Evolutionary conservation across 805 yeast genomes (phyloP), one percentile per base, ranked within the genome.

Genomic region (Candida dendrica): DNA sequence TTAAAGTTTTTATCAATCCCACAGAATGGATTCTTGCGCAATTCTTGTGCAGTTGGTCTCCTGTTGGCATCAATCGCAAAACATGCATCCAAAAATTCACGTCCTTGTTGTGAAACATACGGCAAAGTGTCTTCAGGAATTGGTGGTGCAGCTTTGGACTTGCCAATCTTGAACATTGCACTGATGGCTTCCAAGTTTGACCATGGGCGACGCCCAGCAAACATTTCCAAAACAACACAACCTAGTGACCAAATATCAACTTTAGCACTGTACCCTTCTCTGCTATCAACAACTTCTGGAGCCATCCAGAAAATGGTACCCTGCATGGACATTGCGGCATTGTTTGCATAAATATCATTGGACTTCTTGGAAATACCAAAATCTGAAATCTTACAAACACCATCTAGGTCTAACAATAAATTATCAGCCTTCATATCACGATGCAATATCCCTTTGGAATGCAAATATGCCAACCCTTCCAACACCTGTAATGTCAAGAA

Each of bases 231-330:
- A 3, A 93, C 84, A 62, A 96, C 91, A 62, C 98, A 93, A 3
- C 98, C 98, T 34, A 91, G 68, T 0, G 98, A 88, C 98, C 98
- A 93, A 29, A 93, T 85, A 64, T 93, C 98, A 37, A 64, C 65
- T n/a, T n/a, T n/a, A 5, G 72, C 63, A 29, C 71, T 72, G 40
- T 66, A 61, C 32, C 57, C 58, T 2, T 64, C 61, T 33, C 61
- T 61, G 34, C 48, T 51, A 11, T 77, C 64, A 44, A 93, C 87
- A 0, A 87, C 85, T 56, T 93, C 98, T 0, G 98, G 98, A 0
- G 98, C 88, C 98, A 93, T 91, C 64, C 93, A 93, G 97, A 91
- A 93, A 14, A 98, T 98, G 0, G 98, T 93, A 33, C 98, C 98
- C 2, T 95, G 59, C 70, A 67, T 59, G 45, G 65, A 58, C 40